Evolutionary conservation across 2,329 filamentous ascomycete genomes (phyloP).

Genomic region (Emmonsia crescens): DNA sequence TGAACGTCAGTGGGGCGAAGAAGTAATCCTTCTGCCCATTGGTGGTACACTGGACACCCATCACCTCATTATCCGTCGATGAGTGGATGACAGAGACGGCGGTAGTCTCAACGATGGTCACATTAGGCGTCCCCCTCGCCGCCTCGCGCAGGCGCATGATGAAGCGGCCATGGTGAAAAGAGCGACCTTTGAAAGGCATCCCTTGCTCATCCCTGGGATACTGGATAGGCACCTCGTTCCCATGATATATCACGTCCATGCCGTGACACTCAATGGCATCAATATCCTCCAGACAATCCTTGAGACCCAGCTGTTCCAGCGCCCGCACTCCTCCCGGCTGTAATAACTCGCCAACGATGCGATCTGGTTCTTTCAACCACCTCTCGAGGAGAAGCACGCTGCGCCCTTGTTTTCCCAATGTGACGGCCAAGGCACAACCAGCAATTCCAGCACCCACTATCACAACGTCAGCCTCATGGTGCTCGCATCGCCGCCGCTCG

Average conservation of each 20-base stretch:
- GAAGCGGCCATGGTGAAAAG: conserved; percentile 92
- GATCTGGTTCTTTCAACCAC: conserved; percentile 82
- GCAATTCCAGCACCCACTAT: conserved; percentile 87
- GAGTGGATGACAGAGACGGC: conserved; percentile 65
- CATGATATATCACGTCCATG: conserved; percentile 79
- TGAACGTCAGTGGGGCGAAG: conserved; percentile 78
- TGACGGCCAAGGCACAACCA: conserved; percentile 74
- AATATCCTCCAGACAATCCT: conserved; percentile 75
- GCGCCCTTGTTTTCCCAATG: conserved; percentile 77
- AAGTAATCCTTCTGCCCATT: conserved; percentile 60
- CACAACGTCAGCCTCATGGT: conserved; percentile 67
- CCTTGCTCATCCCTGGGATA: conserved; percentile 55
- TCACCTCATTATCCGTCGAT: conserved; percentile 56
- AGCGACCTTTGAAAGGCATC: conserved; percentile 56
- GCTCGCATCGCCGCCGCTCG: conserved; percentile 40
- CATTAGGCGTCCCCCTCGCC: conserved; percentile 65
- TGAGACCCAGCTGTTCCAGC: conserved; percentile 67
- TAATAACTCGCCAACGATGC: conserved; percentile 89
- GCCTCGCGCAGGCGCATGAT: conserved; percentile 69
- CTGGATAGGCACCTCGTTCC: conserved; percentile 59
- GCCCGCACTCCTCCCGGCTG: conserved; percentile 84
- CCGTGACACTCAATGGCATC: conserved; percentile 74
- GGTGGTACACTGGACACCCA: conserved; percentile 72
- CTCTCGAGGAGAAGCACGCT: conserved; percentile 83
- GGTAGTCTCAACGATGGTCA: conserved; percentile 84